Evolutionary conservation across 2,329 filamentous ascomycete genomes (phyloP), one percentile per base, ranked within the genome.

Genomic region (Microsporum audouinii): DNA sequence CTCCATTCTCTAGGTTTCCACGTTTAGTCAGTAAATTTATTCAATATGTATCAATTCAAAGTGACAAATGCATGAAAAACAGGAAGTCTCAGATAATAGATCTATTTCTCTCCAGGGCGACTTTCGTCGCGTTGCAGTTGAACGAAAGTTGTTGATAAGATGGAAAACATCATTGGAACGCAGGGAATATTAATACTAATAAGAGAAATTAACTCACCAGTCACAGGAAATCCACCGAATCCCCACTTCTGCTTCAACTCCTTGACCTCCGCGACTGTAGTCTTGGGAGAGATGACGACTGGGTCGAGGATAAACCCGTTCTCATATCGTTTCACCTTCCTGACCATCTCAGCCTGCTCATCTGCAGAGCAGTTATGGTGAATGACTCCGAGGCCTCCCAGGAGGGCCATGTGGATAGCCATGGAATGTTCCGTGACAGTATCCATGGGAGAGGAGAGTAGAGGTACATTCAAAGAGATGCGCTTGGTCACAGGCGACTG

Each of bases 341-440:
- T 85, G 68, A 99, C 89, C 94, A 99, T 99, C 80, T 96, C 91
- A 67, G 94, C 94, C 80, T 99, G 94, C 61, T 89, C 89, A 33
- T 97, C 90, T 34, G 91, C 84, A n/a, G 91, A 94, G 83, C 94
- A 99, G 82, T 99, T 99, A 84, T 99, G 94, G 82, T 99, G 94
- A 68, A 99, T 95, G 69, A 99, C 91, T 78, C 94, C 80, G 3
- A 82, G 71, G 60, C 80, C 80, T 69, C 79, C 78, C 51, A 81
- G 75, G 57, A 82, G 74, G 43, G 79, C 78, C 74, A 82, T 96
- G 79, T 96, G 89, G 70, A 99, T 97, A 66, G 94, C 95, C 95
- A 99, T 99, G 75, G 95, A 92, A 79, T 96, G 89, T 80, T 99
- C 94, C 49, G 95, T 99, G 74, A 99, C 94, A 7, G 94, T 99